A percentile compares a stretch with the other conserved stretches of the same genome.
Evolutionary conservation across 345 rosid species (phyloP).

Genomic region (Hibiscus syriacus): DNA sequence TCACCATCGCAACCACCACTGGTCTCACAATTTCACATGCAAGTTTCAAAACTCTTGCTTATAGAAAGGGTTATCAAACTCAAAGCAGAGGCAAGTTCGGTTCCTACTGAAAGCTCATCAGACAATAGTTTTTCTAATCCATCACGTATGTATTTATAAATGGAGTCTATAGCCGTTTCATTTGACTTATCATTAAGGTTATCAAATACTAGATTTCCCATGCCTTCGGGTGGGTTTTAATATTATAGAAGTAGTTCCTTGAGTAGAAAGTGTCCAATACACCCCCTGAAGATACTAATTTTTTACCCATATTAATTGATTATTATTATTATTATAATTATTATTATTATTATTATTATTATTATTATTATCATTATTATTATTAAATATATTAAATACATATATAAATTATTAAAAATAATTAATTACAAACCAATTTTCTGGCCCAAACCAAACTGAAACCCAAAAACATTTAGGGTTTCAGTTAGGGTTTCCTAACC

Average conservation of each 20-base stretch:
- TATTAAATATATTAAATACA: too few relatives aligned
- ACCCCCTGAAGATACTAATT: too few relatives aligned
- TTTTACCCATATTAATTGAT: too few relatives aligned
- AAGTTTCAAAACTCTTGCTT: conserved; percentile 13
- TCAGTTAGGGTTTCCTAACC: too few relatives aligned
- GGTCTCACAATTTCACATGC: conserved; percentile 21
- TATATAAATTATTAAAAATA: too few relatives aligned
- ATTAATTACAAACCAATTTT: too few relatives aligned
- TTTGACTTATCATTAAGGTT: conserved; percentile 15
- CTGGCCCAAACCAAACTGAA: too few relatives aligned
- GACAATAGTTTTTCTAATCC: conserved; percentile 19
- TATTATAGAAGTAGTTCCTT: conserved; percentile 57
- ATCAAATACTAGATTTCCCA: conserved; percentile 41
- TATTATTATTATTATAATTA: too few relatives aligned
- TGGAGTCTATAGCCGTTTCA: conserved; percentile 14
- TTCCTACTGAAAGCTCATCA: conserved; percentile 9
- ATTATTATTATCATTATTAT: too few relatives aligned
- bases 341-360: too few relatives aligned
- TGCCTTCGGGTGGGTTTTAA: conserved; percentile 59
- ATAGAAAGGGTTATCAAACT: background rate
- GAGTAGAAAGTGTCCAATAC: conserved; percentile 60
- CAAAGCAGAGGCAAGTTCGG: conserved; percentile 9
- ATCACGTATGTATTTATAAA: conserved; percentile 17
- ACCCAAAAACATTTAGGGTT: too few relatives aligned
- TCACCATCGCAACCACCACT: conserved; percentile 13